phyloP scores from a whole-genome alignment of 2,329 filamentous ascomycete genomes.

The Sphaerostilbella broomeana region DNA sequence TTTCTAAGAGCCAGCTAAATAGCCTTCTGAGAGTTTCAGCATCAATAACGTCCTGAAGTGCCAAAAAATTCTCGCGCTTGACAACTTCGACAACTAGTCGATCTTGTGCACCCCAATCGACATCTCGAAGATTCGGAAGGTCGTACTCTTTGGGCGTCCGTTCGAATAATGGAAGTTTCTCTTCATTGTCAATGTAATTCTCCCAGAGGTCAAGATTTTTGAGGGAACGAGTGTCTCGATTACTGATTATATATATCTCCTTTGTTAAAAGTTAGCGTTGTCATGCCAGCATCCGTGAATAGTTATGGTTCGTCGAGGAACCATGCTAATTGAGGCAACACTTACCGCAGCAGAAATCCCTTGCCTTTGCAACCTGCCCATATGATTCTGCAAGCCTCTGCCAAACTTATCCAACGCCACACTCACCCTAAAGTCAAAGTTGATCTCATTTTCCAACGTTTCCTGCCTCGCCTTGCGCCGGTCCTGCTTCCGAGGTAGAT shows the following conservation, averaged over 20 bases:
- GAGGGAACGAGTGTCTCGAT: conserved; percentile 32
- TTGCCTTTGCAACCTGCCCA: conserved; percentile 31
- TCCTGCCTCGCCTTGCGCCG: conserved; percentile 6
- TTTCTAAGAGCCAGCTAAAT: conserved; percentile 7
- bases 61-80: neutral
- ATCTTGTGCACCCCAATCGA: conserved; percentile 13
- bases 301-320: too few species aligned
- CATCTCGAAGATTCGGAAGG: conserved; percentile 21
- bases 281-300: too few species aligned
- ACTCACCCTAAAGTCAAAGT: conserved; percentile 19
- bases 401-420: conserved; percentile 34
- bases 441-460: conserved; percentile 1
- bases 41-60: conserved; percentile 10
- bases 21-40: neutral
- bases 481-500: conserved; percentile 7
- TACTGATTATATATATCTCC: conserved; percentile 38
- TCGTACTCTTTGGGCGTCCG: conserved; percentile 26
- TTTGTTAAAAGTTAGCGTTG: conserved; percentile 16
- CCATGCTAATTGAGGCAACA: neutral
- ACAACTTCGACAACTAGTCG: conserved; percentile 6
- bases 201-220: conserved; percentile 34
- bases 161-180: conserved; percentile 31
- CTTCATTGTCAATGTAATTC: conserved; percentile 32
- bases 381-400: conserved; percentile 27
- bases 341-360: conserved; percentile 32